These are phyloP conservation scores for Spinacia oleracea DNA, from an alignment of 179 eudicot species.

Conservation along the genomic window DNA sequence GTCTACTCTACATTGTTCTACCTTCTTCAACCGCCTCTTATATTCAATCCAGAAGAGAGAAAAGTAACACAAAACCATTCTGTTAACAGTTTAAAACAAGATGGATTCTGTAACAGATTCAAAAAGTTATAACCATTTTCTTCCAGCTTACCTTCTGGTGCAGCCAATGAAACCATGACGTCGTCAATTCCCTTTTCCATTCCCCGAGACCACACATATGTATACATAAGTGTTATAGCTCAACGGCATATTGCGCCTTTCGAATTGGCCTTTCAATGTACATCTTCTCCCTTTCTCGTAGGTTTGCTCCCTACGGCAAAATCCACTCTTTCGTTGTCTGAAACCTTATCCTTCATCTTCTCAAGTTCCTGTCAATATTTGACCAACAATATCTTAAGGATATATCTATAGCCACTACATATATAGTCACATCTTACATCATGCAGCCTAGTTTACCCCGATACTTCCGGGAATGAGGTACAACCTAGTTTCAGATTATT, in stretches of 20 bases:
- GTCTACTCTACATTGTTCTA: conserved; percentile 96
- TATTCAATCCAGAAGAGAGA: conserved; percentile 51
- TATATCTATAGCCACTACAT: too few relatives aligned
- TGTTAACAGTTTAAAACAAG: neutral
- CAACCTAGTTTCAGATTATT: too few relatives aligned
- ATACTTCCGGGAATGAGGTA: too few relatives aligned
- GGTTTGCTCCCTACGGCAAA: conserved; percentile 91
- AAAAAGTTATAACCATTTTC: too few relatives aligned
- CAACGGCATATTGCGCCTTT: conserved; percentile 88
- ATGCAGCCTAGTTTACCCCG: too few relatives aligned
- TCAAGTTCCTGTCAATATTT: conserved; percentile 66
- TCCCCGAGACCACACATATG: conserved; percentile 98
- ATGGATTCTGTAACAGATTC: too few relatives aligned
- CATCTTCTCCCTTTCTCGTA: conserved; percentile 90
- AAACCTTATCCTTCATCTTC: conserved; percentile 81
- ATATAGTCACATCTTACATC: too few relatives aligned
- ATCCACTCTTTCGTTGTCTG: conserved; percentile 80
- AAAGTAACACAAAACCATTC: neutral
- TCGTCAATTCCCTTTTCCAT: conserved; percentile 99
- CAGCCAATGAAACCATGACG: conserved; percentile 84
- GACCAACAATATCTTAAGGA: too few relatives aligned
- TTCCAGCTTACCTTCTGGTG: conserved; percentile 76
- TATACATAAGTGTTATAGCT: conserved; percentile 91
- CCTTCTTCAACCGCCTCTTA: conserved; percentile 84
- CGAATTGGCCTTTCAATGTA: conserved; percentile 98